phyloP scores from a whole-genome alignment of 345 rosid genomes.

The Excoecaria agallocha region DNA sequence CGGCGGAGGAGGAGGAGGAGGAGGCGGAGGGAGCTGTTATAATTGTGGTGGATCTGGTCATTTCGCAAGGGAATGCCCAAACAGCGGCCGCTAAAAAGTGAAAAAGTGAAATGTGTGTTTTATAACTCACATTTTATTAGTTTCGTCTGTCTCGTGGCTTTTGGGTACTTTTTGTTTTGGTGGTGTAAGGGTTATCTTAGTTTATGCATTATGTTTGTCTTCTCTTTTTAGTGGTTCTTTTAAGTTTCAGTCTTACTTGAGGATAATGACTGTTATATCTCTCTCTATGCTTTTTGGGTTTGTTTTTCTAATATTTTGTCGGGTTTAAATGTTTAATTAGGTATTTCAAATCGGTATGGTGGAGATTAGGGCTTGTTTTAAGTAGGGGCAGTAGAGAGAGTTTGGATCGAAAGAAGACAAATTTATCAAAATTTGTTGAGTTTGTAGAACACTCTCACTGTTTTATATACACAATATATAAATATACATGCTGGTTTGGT shows the following conservation, averaged over 20 bases:
- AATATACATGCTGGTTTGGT: constrained; percentile 42
- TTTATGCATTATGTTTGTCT: constrained; percentile 3
- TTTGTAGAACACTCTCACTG: constrained; percentile 37
- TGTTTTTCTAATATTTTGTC: background rate
- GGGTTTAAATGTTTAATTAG: background rate
- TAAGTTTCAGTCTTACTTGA: background rate
- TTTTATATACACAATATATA: constrained; percentile 29
- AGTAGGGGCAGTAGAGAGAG: constrained; percentile 27
- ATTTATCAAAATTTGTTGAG: background rate
- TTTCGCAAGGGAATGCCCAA: constrained; percentile 81
- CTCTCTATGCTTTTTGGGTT: background rate
- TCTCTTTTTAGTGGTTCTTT: background rate
- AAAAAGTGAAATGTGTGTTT: constrained; percentile 7
- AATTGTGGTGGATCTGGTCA: constrained; percentile 84
- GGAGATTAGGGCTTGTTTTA: constrained; percentile 14
- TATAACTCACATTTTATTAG: background rate
- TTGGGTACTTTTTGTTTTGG: background rate
- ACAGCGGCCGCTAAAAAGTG: constrained; percentile 37
- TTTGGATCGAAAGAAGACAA: background rate
- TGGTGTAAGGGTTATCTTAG: constrained; percentile 6
- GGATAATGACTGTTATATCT: background rate
- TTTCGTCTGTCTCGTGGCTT: background rate
- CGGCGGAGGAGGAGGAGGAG: constrained; percentile 41
- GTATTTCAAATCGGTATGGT: constrained; percentile 18
- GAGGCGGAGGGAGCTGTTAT: constrained; percentile 55